Base-by-base conservation (phyloP, 2,329 filamentous ascomycete species). In the Fusarium chlamydosporum region DNA sequence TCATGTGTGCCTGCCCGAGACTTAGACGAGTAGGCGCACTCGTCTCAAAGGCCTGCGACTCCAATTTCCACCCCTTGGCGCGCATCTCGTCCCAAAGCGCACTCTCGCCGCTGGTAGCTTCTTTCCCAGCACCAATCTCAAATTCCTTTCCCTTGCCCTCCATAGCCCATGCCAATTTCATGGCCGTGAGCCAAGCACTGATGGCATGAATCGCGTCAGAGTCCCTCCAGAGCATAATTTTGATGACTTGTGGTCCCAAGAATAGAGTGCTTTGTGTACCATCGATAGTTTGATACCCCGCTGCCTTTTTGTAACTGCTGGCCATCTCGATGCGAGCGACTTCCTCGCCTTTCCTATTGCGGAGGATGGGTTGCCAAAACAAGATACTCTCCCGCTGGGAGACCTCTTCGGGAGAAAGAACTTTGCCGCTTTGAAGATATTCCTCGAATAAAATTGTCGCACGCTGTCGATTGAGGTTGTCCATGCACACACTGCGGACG, bases 401-500 rank as follows among this genome's bases (percentile, higher is more conserved):
- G 2, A 94, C 89, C 68, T 94, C 82, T 9, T 82, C 79, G 0
- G 93, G 94, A 0, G 84, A 84, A 4, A 92, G 83, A 3, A 92
- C 79, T 12, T 75, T 78, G 26, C 82, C 82, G 53, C 77, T 83
- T 16, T 67, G 64, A 70, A 91, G 76, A 54, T 86, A 86, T 65
- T 84, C 82, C 40, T 87, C 85, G 72, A 94, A 90, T 2, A 97
- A 83, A 20, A 97, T 88, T 47, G 91, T 92, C 3, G 94, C 92
- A 35, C 96, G 88, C 78, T 98, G 94, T 23, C 93, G 86, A 79
- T 97, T 98, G 35, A 98, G 83, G 8, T 88, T 92, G 38, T 87
- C 87, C 90, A 98, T 93, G 76, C 89, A 89, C 16, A 99, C 94
- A 48, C 91, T 86, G 65, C 91, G 86, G 7, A 99, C 95, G 41